phyloP scores from a whole-genome alignment of 331 rosid genomes.

The Prunus yedoensis region DNA sequence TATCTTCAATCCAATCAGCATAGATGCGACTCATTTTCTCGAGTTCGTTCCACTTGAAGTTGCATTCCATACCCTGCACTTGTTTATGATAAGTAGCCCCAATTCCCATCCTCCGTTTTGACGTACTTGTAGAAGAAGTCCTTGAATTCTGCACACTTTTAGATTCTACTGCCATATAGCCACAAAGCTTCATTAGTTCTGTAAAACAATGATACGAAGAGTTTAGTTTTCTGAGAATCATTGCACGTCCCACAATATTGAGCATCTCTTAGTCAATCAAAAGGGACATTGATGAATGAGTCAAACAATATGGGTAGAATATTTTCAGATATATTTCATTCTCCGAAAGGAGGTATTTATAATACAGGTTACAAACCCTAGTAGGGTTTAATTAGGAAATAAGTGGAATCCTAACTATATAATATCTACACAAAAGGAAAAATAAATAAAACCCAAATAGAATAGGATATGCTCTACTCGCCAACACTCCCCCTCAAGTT shows the following conservation, averaged over 20 bases:
- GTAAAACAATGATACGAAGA: constrained; percentile 13
- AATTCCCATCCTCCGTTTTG: background rate
- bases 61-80: constrained; percentile 6
- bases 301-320: too few relatives aligned
- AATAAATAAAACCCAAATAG: too few relatives aligned
- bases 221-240: background rate
- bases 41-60: constrained; percentile 16
- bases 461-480: too few relatives aligned
- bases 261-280: background rate
- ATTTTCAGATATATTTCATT: too few relatives aligned
- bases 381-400: too few relatives aligned
- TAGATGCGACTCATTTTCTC: constrained; percentile 38
- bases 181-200: constrained; percentile 21
- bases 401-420: too few relatives aligned
- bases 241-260: background rate
- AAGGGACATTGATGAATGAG: background rate
- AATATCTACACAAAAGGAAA: too few relatives aligned
- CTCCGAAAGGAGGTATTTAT: too few relatives aligned
- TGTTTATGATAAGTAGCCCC: background rate
- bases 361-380: too few relatives aligned
- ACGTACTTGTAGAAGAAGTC: constrained; percentile 12
- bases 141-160: background rate
- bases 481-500: too few relatives aligned
- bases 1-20: constrained; percentile 54
- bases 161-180: constrained; percentile 11